Evolutionary conservation across 1,139 yeast genomes (phyloP).

Genomic region (Candida buenavistaensis): DNA sequence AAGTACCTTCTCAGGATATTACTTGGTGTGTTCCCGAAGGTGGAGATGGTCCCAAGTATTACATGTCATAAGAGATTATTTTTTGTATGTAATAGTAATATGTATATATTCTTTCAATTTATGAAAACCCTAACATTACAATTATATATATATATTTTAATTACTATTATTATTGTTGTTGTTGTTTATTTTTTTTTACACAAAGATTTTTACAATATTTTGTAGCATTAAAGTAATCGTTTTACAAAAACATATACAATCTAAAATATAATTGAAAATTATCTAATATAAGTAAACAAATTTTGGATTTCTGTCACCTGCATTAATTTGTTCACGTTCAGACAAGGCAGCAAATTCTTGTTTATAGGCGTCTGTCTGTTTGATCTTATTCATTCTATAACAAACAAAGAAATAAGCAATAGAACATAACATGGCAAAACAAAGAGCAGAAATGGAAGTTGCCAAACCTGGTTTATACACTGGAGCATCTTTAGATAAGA

Average conservation of each 20-base stretch:
- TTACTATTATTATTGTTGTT: no score
- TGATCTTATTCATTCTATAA: conserved; percentile 41
- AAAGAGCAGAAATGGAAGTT: conserved; percentile 52
- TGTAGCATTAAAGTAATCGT: no score
- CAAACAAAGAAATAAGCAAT: conserved; percentile 43
- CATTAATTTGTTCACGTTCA: conserved; percentile 49
- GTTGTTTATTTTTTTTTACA: no score
- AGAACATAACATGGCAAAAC: conserved; percentile 49
- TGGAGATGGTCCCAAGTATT: conserved; percentile 96
- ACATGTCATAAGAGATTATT: conserved; percentile 74
- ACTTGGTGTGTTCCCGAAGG: conserved; percentile 97
- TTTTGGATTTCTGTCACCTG: conserved; percentile 69
- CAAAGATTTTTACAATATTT: no score
- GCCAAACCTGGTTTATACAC: conserved; percentile 56
- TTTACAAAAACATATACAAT: no score
- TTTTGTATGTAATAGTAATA: no score
- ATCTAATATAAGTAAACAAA: conserved; percentile 43
- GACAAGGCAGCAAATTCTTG: conserved; percentile 45
- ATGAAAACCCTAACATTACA: no score
- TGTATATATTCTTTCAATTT: no score
- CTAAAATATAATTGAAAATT: no score
- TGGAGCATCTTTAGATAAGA: conserved; percentile 59
- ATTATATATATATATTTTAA: no score
- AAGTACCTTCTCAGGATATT: conserved; percentile 92
- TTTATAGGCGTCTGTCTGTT: conserved; percentile 34